A percentile compares a stretch with the other conserved stretches of the same genome.
Conservation (phyloP, 441 rosid genomes). For the Syzygium syzygioides region DNA sequence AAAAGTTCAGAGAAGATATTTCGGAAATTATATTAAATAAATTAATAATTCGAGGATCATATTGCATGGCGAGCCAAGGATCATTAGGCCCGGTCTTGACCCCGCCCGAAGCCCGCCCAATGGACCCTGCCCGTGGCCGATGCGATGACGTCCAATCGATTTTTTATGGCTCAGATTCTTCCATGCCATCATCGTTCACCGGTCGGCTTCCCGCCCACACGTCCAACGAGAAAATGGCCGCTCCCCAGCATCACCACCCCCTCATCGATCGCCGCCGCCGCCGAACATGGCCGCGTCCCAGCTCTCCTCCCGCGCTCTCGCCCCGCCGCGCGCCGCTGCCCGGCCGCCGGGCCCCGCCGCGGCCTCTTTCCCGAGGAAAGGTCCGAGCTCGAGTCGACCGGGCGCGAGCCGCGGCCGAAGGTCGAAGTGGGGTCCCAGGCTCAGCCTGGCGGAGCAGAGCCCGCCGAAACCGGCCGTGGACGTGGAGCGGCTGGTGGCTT, state of each 20-base stretch:
- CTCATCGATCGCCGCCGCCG: background rate
- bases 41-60: accelerated
- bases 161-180: background rate
- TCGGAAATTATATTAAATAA: accelerated
- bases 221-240: background rate
- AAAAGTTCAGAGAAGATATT: accelerated
- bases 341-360: constrained; percentile 14
- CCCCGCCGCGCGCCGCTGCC: constrained; percentile 13
- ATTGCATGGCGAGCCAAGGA: too few relatives aligned
- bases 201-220: background rate
- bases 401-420: background rate
- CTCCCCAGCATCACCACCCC: background rate
- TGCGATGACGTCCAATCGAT: background rate
- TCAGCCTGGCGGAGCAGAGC: constrained; percentile 43
- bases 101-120: background rate
- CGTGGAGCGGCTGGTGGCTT: constrained; percentile 44
- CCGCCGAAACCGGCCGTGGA: constrained; percentile 31
- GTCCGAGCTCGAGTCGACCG: background rate
- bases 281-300: constrained; percentile 6
- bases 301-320: constrained; percentile 28
- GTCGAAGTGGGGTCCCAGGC: constrained; percentile 26
- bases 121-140: background rate
- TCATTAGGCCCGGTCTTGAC: background rate
- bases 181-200: background rate
- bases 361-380: background rate